phyloP scores from a whole-genome alignment of 1,284 basidiomycete genomes.

The Rhodotorula sp. region DNA sequence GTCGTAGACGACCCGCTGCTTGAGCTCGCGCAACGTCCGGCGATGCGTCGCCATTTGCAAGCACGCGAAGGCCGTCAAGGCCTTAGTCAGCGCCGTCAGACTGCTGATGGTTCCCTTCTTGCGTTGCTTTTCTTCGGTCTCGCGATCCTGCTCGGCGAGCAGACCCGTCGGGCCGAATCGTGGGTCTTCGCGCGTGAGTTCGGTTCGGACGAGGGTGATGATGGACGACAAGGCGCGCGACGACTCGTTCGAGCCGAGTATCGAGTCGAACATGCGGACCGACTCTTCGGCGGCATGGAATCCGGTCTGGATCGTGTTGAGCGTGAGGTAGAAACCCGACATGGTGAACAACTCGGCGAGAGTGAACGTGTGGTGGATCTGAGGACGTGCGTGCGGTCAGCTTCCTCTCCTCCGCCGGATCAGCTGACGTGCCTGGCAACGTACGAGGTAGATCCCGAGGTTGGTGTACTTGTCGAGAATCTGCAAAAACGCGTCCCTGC shows the following conservation, averaged over 20 bases:
- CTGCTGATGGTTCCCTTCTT: constrained; percentile 42
- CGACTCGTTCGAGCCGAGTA: constrained; percentile 58
- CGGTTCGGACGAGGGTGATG: constrained; percentile 54
- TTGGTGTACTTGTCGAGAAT: constrained; percentile 57
- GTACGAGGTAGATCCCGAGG: constrained; percentile 55
- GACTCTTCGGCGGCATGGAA: constrained; percentile 54
- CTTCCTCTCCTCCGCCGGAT: too few relatives aligned
- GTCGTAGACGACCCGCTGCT: constrained; percentile 54
- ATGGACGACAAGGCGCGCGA: constrained; percentile 54
- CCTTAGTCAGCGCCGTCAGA: constrained; percentile 54
- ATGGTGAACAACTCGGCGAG: constrained; percentile 57
- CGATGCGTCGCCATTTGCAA: constrained; percentile 54
- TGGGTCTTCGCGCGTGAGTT: constrained; percentile 50
- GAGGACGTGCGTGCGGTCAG: background rate
- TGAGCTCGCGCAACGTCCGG: constrained; percentile 48
- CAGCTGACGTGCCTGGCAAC: background rate
- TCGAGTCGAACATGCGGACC: constrained; percentile 55
- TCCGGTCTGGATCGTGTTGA: constrained; percentile 48
- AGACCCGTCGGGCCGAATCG: constrained; percentile 47
- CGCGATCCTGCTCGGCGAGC: constrained; percentile 4
- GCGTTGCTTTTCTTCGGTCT: background rate
- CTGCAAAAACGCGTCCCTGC: constrained; percentile 50
- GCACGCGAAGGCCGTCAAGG: constrained; percentile 57
- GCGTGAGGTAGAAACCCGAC: constrained; percentile 55
- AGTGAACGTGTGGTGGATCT: constrained; percentile 55